phyloP scores from a whole-genome alignment of 2,329 filamentous ascomycete genomes.

The Nemania serpens region DNA sequence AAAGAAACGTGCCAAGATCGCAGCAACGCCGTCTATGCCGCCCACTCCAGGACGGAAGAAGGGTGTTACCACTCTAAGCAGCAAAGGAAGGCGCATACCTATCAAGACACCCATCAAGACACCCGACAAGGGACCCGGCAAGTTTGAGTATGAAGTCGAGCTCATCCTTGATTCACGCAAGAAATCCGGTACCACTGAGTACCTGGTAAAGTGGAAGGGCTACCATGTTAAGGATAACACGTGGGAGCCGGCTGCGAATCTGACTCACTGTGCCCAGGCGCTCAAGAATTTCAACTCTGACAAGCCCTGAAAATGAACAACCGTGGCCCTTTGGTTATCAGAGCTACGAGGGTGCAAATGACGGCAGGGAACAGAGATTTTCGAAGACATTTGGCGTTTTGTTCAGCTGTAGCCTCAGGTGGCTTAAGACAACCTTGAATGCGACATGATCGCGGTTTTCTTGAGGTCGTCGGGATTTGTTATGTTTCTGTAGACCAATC shows the following conservation, averaged over 20 bases:
- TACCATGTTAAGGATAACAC: constrained; percentile 52
- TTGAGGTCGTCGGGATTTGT: neutral
- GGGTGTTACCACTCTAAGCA: neutral
- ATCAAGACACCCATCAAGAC: neutral
- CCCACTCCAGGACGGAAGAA: constrained; percentile 12
- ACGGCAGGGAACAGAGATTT: neutral
- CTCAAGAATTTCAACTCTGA: constrained; percentile 25
- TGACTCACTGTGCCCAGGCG: constrained; percentile 44
- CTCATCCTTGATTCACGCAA: constrained; percentile 47
- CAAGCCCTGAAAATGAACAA: neutral
- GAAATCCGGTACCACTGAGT: constrained; percentile 44
- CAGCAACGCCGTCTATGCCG: neutral
- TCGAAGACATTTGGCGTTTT: neutral
- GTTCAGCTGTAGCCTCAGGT: too few relatives aligned
- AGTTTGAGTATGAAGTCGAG: constrained; percentile 52
- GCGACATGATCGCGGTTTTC: neutral
- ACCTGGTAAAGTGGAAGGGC: constrained; percentile 59
- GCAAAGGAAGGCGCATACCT: constrained; percentile 7
- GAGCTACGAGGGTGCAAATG: neutral
- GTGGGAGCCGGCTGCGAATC: constrained; percentile 57
- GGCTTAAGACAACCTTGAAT: too few relatives aligned
- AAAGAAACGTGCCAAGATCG: constrained; percentile 16
- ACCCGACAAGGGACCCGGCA: constrained; percentile 19
- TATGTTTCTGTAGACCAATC: neutral
- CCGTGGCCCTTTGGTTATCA: too few relatives aligned